Base-by-base conservation (phyloP, 2,329 filamentous ascomycete species). In the Trichoderma asperellum region DNA sequence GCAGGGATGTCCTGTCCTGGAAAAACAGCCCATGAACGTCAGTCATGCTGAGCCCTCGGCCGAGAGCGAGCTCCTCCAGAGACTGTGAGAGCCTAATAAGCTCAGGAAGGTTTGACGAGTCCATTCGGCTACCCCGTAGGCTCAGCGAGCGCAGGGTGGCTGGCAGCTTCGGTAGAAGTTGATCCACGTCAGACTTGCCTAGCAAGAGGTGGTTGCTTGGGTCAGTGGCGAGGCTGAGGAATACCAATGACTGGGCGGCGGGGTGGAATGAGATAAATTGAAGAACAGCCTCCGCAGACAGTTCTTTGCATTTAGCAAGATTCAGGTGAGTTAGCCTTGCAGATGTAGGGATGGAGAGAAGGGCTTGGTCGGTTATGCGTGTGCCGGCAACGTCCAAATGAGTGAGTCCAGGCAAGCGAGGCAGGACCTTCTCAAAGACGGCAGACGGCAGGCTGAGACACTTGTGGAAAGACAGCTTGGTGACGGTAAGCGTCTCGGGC, bases 381-480 rank as follows among this genome's bases (percentile, higher is more conserved):
- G 92, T 94, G 73, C 92, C 91, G 11, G 91, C 88, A n/a, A 94
- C 84, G 75, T 96, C 92, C 47, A 96, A 86, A 76, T 94, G 92
- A 1, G 92, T 95, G 66, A 94, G 81, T 67, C 86, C 84, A 32
- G 83, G 78, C 59, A 95, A 83, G n/a, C 88, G 87, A n/a, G 92
- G 91, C 12, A 96, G 83, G 18, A 95, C 82, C 2, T 82, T 84
- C 74, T 92, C 89, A 75, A 92, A 93, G 56, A 91, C 86, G 0
- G 84, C 80, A 0, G 90, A 82, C 2, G 91, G 87, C 4, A 96
- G 84, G 61, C 88, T 91, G 71, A 90, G 87, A 78, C 92, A 94
- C 82, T 93, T 92, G 81, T 96, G 92, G 68, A 96, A 84, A 37
- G 91, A 93, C 18, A 96, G 78, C 32, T 91, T 87, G 71, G 86